Conservation (phyloP, 257 asterid genomes). For the Nicotiana sylvestris region DNA sequence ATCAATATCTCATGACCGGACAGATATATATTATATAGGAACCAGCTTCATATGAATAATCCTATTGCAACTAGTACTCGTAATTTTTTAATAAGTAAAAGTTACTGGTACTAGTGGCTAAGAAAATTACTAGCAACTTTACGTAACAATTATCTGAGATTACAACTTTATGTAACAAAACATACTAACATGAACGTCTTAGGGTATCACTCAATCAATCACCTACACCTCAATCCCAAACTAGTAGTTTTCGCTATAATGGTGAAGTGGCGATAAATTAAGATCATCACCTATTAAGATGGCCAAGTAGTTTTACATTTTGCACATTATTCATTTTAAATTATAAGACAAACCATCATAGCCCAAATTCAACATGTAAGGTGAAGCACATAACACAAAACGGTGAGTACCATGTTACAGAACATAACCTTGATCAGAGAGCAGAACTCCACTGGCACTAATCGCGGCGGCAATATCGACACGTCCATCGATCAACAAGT, state of each 20-base stretch:
- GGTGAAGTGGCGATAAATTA: neutral
- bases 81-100: neutral
- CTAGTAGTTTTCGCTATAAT: neutral
- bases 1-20: neutral
- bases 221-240: neutral
- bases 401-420: neutral
- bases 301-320: neutral
- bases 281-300: neutral
- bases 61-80: neutral
- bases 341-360: neutral
- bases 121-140: neutral
- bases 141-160: neutral
- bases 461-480: slow-evolving; percentile 87
- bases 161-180: neutral
- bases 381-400: neutral
- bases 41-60: neutral
- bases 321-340: neutral
- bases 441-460: slow-evolving; percentile 81
- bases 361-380: neutral
- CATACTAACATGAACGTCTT: neutral
- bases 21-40: neutral
- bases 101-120: neutral
- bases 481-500: slow-evolving; percentile 81
- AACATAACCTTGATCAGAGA: slow-evolving; percentile 81
- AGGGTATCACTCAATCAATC: neutral